Percentiles rank a stretch among this genome's conserved stretches.
These are phyloP conservation scores for Ecytonucleospora hepatopenaei DNA, from an alignment of 371 early-diverging fungal genomes.

Conservation along the genomic window DNA sequence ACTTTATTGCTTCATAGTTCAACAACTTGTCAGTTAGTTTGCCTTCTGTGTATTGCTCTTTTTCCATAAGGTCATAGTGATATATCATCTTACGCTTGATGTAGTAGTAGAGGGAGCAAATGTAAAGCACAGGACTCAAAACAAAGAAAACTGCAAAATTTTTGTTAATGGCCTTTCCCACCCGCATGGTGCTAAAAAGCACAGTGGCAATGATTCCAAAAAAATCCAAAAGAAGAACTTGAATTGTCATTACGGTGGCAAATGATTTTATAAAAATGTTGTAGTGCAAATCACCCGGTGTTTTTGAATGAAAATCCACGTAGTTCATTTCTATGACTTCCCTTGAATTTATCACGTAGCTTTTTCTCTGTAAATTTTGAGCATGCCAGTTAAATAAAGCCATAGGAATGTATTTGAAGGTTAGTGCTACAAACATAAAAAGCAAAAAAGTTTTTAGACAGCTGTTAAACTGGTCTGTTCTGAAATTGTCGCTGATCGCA, in stretches of 20 bases:
- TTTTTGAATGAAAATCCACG: slow-evolving; percentile 19
- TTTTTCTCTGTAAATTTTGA: slow-evolving; percentile 30
- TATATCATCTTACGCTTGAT: slow-evolving; percentile 30
- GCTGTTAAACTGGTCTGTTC: neutral
- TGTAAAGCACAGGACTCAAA: slow-evolving; percentile 24
- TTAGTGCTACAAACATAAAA: neutral
- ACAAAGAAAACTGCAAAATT: slow-evolving; percentile 15
- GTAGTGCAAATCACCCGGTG: slow-evolving; percentile 36
- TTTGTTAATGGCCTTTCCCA: neutral
- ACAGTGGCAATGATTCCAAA: slow-evolving; percentile 12
- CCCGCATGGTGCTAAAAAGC: slow-evolving; percentile 11
- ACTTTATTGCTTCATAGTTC: slow-evolving; percentile 47
- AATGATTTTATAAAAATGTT: slow-evolving; percentile 35
- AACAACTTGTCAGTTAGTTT: slow-evolving; percentile 30
- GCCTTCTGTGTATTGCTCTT: slow-evolving; percentile 11
- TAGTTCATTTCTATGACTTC: slow-evolving; percentile 27
- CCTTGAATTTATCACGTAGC: slow-evolving; percentile 15
- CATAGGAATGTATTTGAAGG: slow-evolving; percentile 21
- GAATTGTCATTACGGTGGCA: slow-evolving; percentile 13
- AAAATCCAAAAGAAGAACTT: slow-evolving; percentile 26
- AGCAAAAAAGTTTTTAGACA: neutral
- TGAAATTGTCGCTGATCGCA: neutral
- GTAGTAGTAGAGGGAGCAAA: slow-evolving; percentile 11
- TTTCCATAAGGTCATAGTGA: slow-evolving; percentile 20
- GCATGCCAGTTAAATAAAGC: slow-evolving; percentile 21